A percentile compares a stretch with the other conserved stretches of the same genome.
Conservation (phyloP, 768 basidiomycete genomes). For the Mycena pura region DNA sequence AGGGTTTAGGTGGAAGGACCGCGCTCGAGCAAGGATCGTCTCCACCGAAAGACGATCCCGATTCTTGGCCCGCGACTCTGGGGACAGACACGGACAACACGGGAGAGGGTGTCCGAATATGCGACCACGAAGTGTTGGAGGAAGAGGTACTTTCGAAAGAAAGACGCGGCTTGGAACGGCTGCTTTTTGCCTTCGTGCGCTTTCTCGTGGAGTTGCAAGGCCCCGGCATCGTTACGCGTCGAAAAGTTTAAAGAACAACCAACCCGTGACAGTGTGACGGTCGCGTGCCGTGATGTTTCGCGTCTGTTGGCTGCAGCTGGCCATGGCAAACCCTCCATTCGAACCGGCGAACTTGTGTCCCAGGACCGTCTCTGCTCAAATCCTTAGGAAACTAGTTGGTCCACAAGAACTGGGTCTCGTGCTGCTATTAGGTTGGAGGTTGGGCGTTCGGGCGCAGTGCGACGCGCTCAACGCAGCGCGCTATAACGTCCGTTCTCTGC, state of each 20-base stretch:
- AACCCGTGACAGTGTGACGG: conserved; percentile 8
- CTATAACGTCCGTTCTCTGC: too few relatives aligned
- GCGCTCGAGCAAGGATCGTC: neutral
- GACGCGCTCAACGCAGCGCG: too few relatives aligned
- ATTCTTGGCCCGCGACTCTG: neutral
- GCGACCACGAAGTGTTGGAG: conserved; percentile 4
- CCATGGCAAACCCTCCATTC: too few relatives aligned
- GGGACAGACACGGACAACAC: neutral
- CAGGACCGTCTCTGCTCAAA: too few relatives aligned
- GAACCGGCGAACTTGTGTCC: too few relatives aligned
- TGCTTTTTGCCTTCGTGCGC: conserved; percentile 49
- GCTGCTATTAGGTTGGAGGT: too few relatives aligned
- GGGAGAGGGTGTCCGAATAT: conserved; percentile 4
- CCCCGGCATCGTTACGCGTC: conserved; percentile 58
- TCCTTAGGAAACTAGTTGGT: too few relatives aligned
- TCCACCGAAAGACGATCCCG: conserved; percentile 19
- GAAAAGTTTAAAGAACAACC: neutral
- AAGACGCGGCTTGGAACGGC: conserved; percentile 28
- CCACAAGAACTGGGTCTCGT: too few relatives aligned
- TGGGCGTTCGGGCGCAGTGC: too few relatives aligned
- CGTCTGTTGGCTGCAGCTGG: too few relatives aligned
- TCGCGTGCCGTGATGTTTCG: conserved; percentile 19
- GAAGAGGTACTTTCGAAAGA: conserved; percentile 18
- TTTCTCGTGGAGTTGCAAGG: conserved; percentile 62
- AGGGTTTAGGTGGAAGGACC: conserved; percentile 53